phyloP scores from a whole-genome alignment of 2,329 filamentous ascomycete species.

The Tolypocladium ophioglossoides region DNA sequence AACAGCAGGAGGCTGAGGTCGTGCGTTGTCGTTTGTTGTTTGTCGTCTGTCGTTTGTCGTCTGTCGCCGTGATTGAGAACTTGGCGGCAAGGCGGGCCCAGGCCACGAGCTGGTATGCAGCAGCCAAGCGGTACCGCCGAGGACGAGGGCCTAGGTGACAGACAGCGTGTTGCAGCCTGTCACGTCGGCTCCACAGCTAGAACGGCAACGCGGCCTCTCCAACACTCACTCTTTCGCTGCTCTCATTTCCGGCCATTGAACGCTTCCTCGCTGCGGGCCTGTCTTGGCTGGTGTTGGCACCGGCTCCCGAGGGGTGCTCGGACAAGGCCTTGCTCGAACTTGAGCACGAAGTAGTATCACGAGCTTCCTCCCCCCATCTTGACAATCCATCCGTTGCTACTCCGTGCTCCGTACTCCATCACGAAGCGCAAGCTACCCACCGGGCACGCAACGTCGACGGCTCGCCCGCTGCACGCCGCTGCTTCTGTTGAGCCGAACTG shows the following conservation, averaged over 20 bases:
- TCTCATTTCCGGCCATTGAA: not conserved
- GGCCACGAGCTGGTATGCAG: too few species aligned
- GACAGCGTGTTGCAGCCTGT: too few species aligned
- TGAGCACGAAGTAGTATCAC: not conserved
- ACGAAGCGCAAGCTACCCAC: not conserved
- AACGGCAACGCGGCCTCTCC: too few species aligned
- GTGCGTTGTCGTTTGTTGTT: not conserved
- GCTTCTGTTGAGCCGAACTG: not conserved
- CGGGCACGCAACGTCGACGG: slow-evolving; percentile 1
- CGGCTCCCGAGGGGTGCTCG: not conserved
- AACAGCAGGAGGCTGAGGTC: not conserved
- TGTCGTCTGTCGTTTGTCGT: not conserved
- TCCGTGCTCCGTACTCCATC: not conserved
- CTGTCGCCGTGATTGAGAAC: not conserved
- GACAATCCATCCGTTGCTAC: not conserved
- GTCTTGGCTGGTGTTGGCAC: not conserved
- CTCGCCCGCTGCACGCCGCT: not conserved
- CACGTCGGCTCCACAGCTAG: too few species aligned
- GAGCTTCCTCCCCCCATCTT: not conserved
- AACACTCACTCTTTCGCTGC: too few species aligned
- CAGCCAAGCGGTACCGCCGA: not conserved
- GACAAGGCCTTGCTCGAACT: not conserved
- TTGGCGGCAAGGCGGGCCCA: not conserved
- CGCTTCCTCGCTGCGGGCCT: not conserved
- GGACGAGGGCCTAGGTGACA: not conserved